Evolutionary conservation across 345 rosid species (phyloP), one percentile per base, ranked within the genome.

Genomic region (Boechera divaricarpa): DNA sequence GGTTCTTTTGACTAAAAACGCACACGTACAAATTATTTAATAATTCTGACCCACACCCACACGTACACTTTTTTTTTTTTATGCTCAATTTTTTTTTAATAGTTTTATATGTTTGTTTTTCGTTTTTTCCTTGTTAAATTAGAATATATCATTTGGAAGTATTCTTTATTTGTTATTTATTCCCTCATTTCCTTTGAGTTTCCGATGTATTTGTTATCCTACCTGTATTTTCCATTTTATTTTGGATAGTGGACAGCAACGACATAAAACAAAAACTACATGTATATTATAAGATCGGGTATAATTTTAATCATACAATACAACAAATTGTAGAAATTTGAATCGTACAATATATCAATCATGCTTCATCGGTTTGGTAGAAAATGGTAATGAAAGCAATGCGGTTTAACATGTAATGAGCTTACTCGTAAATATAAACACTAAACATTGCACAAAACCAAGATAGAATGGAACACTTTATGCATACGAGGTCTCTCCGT

Each of bases 1-100:
- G 78, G 77, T 70, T 70, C 66, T 74, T 84, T 80, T 80, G 81
- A 75, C 82, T 57, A 15, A 31, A 24, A 63, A 21, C 58, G 41
- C 75, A 53, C 70, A 70, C 74, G 65, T 54, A 60, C 74, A 41
- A 7, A 68, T 16, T 33, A 69, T 52, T 69, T 61, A 69, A 49
- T 63, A 36, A 35, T 63, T 63, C 53, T 63, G 71, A 70, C 71
- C 80, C 69, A 45, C 60, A 56, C 76, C 33, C 66, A 41, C 72
- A 70, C 71, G 76, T 31, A 35, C 76, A 63, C 3, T 69, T 55
- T 67, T 49, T 24, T 67, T 42, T 7, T 7, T 56, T 42, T 53
- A 69, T 76, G 51, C 49, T 55, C 18, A 35, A 49, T 47, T 16
- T 18, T 47, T 24, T n/a, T 47, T 24, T 9, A 26, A 42, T 26